Conservation (phyloP, 306 rosid genomes). For the Gillenia trifoliata region DNA sequence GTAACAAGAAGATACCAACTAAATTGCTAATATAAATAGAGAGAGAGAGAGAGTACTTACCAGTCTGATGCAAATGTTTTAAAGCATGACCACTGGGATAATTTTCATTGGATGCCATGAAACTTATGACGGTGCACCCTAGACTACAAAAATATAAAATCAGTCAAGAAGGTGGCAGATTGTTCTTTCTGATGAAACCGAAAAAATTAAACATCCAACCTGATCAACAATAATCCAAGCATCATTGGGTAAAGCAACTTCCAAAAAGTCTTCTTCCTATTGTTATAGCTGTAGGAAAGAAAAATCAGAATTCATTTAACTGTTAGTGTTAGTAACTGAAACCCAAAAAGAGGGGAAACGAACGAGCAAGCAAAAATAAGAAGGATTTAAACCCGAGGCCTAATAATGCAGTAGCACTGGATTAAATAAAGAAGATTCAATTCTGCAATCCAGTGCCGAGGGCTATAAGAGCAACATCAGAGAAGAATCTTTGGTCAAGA, state of each 20-base stretch:
- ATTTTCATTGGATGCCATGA: slow-evolving; percentile 85
- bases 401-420: background rate
- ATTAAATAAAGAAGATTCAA: background rate
- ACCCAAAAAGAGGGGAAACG: background rate
- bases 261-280: slow-evolving; percentile 74
- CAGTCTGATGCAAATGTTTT: slow-evolving; percentile 56
- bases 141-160: slow-evolving; percentile 61
- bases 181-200: slow-evolving; percentile 7
- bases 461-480: background rate
- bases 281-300: slow-evolving; percentile 74
- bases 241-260: slow-evolving; percentile 54
- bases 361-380: background rate
- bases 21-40: background rate
- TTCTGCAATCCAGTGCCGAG: background rate
- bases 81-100: slow-evolving; percentile 91
- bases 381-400: background rate
- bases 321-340: slow-evolving; percentile 8
- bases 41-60: slow-evolving; percentile 32
- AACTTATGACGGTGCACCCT: slow-evolving; percentile 63
- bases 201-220: slow-evolving; percentile 43
- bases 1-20: background rate
- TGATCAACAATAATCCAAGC: slow-evolving; percentile 62
- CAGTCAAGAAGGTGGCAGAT: slow-evolving; percentile 17
- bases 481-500: background rate
- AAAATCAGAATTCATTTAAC: slow-evolving; percentile 7